Evolutionary conservation across 768 basidiomycete species (phyloP), one percentile per base, ranked within the genome.

Genomic region (Rossbeevera mucosa): DNA sequence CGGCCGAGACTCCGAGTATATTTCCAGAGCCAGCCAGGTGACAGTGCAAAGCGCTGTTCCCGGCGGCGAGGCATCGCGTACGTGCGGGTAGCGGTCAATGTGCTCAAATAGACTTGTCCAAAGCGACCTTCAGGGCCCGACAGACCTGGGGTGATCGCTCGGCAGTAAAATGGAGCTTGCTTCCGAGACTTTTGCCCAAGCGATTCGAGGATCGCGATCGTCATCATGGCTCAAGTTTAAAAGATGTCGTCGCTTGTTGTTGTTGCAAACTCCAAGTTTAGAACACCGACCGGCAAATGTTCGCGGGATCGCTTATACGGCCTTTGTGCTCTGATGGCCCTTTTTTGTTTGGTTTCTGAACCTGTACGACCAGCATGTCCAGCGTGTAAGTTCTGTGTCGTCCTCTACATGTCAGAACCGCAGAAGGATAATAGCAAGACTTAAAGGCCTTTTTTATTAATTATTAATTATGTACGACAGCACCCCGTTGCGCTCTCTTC

Each of bases 281-380:
- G 52, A 59, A 60, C 44, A 42, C 62, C 62, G 65, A 51, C 55
- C 60, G 65, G 60, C 51, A 62, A 65, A 64, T 48, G 57, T 58
- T 66, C 65, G 65, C 65, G 65, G 65, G 65, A 66, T 63, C 65
- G 65, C 65, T 66, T 64, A 58, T 38, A 38, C 16, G n/a, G n/a
- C n/a, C 16, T 26, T 21, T 0, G 2, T 18, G 36, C 9, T 18
- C 36, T 44, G 3, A 21, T 36, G 36, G 36, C 36, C 41, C 21
- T 50, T 57, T 57, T 44, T 38, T 24, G 5, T 18, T 46, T 38
- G 43, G 12, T 42, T 16, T 41, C 40, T 55, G 12, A 16, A 36
- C 33, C 9, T 12, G 22, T 25, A 48, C 26, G 20, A 20, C 13
- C 29, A 20, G 18, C 21, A 30, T 20, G 22, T 20, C 36, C 11